Evolutionary conservation across 116 monocot genomes (phyloP).

Genomic region (Trichopus zeylanicus): DNA sequence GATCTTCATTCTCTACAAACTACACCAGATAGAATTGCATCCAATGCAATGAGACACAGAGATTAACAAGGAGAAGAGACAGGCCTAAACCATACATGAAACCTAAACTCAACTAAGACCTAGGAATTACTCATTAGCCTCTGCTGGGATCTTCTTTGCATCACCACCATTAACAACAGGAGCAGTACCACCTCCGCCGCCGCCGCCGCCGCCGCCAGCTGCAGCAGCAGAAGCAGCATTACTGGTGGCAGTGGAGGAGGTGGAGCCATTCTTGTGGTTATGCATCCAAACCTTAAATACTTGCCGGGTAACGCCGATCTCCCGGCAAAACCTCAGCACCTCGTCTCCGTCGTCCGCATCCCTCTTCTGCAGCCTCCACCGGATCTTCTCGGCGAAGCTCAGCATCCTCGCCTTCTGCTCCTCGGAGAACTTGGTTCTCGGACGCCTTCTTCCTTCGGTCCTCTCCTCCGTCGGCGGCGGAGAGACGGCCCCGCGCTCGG

Average conservation of each 20-base stretch:
- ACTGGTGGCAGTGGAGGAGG: constrained; percentile 7
- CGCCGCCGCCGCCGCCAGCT: too few species aligned
- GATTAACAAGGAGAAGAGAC: too few species aligned
- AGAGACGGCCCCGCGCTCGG: too few species aligned
- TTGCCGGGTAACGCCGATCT: constrained; percentile 23
- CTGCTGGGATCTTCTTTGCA: too few species aligned
- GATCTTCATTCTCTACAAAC: too few species aligned
- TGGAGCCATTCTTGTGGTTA: constrained; percentile 11
- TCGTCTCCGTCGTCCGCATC: constrained; percentile 22
- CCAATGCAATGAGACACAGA: too few species aligned
- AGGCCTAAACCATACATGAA: too few species aligned
- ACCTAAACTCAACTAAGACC: too few species aligned
- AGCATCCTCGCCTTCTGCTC: constrained; percentile 53
- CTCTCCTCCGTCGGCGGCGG: too few species aligned
- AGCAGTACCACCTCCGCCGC: too few species aligned
- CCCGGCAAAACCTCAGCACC: constrained; percentile 30
- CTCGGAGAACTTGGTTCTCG: constrained; percentile 35
- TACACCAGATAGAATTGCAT: too few species aligned
- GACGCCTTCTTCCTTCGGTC: constrained; percentile 14
- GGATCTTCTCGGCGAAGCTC: constrained; percentile 39
- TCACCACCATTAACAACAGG: neutral
- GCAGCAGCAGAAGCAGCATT: neutral
- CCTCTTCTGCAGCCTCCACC: constrained; percentile 35
- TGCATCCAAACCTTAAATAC: constrained; percentile 42
- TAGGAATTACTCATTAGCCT: too few species aligned